phyloP scores from a whole-genome alignment of 2,329 filamentous ascomycete genomes.

The Amesomyces nigricolor region DNA sequence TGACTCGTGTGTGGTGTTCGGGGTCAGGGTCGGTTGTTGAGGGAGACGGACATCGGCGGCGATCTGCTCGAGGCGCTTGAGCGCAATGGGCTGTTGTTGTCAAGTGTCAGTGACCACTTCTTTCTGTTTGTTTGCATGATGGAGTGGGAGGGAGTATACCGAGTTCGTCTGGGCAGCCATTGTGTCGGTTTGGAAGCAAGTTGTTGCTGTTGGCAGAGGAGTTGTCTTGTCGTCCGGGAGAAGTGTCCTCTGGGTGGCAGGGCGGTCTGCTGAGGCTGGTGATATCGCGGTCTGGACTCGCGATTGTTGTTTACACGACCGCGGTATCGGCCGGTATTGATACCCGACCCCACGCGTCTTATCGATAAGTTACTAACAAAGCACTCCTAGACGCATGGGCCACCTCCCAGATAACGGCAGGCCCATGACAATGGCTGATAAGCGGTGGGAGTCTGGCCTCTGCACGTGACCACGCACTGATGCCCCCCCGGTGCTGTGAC shows the following conservation, averaged over 20 bases:
- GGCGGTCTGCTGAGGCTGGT: too few relatives aligned
- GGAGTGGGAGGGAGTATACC: slow-evolving; percentile 10
- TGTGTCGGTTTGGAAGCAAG: background rate
- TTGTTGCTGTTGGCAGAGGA: too few relatives aligned
- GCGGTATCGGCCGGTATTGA: slow-evolving; percentile 4
- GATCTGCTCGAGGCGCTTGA: slow-evolving; percentile 76
- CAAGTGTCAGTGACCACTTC: slow-evolving; percentile 18
- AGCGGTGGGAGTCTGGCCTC: background rate
- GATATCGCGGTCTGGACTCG: background rate
- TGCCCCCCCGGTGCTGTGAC: background rate
- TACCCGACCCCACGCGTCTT: background rate
- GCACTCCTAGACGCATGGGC: slow-evolving; percentile 1
- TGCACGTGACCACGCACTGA: too few relatives aligned
- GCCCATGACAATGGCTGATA: background rate
- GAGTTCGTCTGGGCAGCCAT: slow-evolving; percentile 26
- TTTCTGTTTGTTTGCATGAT: background rate
- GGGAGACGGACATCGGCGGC: slow-evolving; percentile 64
- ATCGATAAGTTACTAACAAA: background rate
- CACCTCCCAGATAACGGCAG: background rate
- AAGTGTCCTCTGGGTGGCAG: too few relatives aligned
- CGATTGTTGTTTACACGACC: slow-evolving; percentile 1
- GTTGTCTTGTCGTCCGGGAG: too few relatives aligned
- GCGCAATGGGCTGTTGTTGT: slow-evolving; percentile 60
- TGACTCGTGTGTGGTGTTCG: background rate
- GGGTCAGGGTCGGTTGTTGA: slow-evolving; percentile 1